Base-by-base conservation (phyloP, 176 grass and related monocot species). In the Oryza glaberrima region DNA sequence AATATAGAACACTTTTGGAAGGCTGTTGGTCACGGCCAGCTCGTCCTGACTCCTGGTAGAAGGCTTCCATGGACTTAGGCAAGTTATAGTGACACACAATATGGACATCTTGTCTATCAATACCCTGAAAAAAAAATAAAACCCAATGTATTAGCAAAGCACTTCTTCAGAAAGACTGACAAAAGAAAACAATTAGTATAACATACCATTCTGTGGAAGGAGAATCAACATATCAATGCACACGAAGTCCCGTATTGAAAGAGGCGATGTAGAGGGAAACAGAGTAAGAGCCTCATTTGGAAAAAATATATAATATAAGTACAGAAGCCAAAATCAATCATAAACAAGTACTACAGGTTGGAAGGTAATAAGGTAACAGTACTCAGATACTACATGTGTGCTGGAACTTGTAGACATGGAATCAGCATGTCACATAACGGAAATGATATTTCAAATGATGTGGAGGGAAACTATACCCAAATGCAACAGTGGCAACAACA, bases 71-170 rank as follows among this genome's bases (percentile, higher is more conserved):
- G 67, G 96, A 94, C 77, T 98, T 98, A 65, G 96, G 96, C 70
- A 98, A 87, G 90, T 98, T 95, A 77, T 92, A 94, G 65, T 98
- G 91, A 51, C 93, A 95, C 65, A 98, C 91, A 81, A 95, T 90
- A 25, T 89, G 91, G n/a, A 98, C 96, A 92, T 98, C 93, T 90
- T 95, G 89, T 90, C 86, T 94, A 90, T 98, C 93, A 92, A 94
- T 95, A 85, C 96, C 96, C 96, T 98, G 89, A 77, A 89, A 90
- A 16, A 16, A 8, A 32, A 83, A 17, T 83, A 16, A 20, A 25
- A 83, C 3, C 35, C 35, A 36, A 90, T 68, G 54, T 76, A 88
- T 79, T 49, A 88, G 16, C 38, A 67, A 74, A 94, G n/a, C 52
- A 69, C 35, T 77, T 80, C 16, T 81, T 7, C 26, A 26, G 49